These are phyloP conservation scores for Camellia lanceoleosa DNA, from an alignment of 148 eudicot species.

Conservation along the genomic window DNA sequence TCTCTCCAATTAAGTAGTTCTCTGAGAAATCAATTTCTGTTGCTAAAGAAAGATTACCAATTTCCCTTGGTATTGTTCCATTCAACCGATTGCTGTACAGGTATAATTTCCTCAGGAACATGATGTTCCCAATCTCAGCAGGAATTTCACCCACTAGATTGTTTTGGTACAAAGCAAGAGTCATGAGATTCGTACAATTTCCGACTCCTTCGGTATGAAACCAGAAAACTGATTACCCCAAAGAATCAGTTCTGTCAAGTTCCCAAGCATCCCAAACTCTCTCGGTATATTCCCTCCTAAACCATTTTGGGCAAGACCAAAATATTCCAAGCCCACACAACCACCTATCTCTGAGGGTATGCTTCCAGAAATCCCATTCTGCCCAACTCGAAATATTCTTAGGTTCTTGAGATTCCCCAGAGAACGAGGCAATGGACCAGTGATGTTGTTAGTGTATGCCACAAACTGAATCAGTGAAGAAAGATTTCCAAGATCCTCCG, in stretches of 20 bases:
- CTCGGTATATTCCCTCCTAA: conserved; percentile 67
- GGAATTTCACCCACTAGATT: conserved; percentile 78
- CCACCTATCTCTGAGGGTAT: conserved; percentile 74
- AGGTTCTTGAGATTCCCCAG: conserved; percentile 62
- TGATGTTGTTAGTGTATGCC: conserved; percentile 65
- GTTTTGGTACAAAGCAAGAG: conserved; percentile 83
- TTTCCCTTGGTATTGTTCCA: conserved; percentile 78
- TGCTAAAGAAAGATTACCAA: conserved; percentile 77
- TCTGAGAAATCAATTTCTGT: conserved; percentile 85
- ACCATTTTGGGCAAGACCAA: conserved; percentile 85
- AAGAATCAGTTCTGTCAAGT: conserved; percentile 65
- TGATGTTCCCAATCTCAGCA: conserved; percentile 58
- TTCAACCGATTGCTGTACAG: conserved; percentile 75
- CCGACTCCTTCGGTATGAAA: conserved; percentile 64
- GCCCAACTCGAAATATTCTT: conserved; percentile 74
- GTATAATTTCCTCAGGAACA: conserved; percentile 50
- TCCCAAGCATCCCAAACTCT: conserved; percentile 68
- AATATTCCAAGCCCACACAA: conserved; percentile 52
- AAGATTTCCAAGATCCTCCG: conserved; percentile 73
- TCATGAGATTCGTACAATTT: conserved; percentile 68
- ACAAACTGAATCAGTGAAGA: conserved; percentile 58
- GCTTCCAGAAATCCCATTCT: conserved; percentile 67
- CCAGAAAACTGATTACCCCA: conserved; percentile 76
- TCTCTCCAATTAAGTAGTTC: conserved; percentile 64
- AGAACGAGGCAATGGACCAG: conserved; percentile 67